Percentiles rank a stretch among this genome's conserved stretches.
Evolutionary conservation across 768 basidiomycete species (phyloP).

Genomic region (Gloeophyllum trabeum): DNA sequence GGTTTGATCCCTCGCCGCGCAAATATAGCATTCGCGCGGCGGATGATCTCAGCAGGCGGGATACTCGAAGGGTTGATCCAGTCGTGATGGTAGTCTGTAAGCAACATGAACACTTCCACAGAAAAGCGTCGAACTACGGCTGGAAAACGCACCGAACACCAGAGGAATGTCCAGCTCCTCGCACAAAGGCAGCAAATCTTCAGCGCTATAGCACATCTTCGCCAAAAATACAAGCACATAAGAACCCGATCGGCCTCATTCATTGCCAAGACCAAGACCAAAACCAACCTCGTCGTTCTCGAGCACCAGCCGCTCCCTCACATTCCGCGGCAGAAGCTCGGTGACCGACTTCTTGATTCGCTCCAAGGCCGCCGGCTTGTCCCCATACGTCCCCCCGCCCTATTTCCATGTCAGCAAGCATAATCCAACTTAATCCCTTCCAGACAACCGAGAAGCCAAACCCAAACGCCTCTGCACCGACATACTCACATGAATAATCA

Average conservation of each 20-base stretch:
- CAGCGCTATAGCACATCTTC: conserved; percentile 77
- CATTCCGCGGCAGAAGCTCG: conserved; percentile 42
- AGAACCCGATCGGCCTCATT: background rate
- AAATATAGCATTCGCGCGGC: conserved; percentile 69
- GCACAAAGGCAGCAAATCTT: conserved; percentile 80
- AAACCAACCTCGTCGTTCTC: conserved; percentile 83
- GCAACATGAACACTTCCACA: conserved; percentile 18
- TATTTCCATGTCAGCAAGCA: conserved; percentile 12
- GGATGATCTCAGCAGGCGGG: conserved; percentile 55
- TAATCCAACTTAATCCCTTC: background rate
- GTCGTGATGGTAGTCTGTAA: conserved; percentile 82
- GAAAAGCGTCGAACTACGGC: conserved; percentile 16
- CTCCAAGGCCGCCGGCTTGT: conserved; percentile 59
- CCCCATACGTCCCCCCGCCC: conserved; percentile 77
- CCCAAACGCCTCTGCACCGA: no score
- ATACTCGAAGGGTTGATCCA: conserved; percentile 50
- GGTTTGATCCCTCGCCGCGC: conserved; percentile 65
- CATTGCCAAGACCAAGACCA: background rate
- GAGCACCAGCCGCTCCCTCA: conserved; percentile 69
- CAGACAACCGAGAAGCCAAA: background rate
- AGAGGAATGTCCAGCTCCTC: conserved; percentile 72
- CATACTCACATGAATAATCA: conserved; percentile 79
- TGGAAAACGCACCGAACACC: conserved; percentile 37
- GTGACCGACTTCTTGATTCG: conserved; percentile 66
- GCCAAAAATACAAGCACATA: conserved; percentile 15